Percentiles rank a stretch among this genome's conserved stretches.
These are phyloP conservation scores for Mycena metata DNA, from an alignment of 768 basidiomycete genomes.

Conservation along the genomic window DNA sequence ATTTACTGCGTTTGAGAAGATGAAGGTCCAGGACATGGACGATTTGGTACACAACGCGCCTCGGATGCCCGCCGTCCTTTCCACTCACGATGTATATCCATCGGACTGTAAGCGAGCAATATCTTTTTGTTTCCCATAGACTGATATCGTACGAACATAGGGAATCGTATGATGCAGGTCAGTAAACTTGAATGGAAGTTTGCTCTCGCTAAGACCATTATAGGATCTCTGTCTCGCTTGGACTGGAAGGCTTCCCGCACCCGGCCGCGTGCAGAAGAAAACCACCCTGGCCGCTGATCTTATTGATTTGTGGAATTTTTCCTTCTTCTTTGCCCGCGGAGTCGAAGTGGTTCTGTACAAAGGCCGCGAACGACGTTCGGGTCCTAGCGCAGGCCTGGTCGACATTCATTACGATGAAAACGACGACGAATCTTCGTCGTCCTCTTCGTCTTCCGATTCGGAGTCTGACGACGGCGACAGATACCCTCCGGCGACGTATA, in stretches of 20 bases:
- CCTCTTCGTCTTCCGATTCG: slow-evolving; percentile 53
- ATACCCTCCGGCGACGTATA: slow-evolving; percentile 52
- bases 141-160: not conserved
- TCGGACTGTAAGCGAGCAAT: slow-evolving; percentile 64
- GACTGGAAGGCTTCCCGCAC: slow-evolving; percentile 81
- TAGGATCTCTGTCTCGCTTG: slow-evolving; percentile 84
- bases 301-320: slow-evolving; percentile 83
- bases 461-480: slow-evolving; percentile 57
- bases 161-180: slow-evolving; percentile 85
- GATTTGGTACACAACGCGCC: slow-evolving; percentile 75
- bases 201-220: not conserved
- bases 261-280: slow-evolving; percentile 68
- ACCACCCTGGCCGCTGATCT: slow-evolving; percentile 76
- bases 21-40: slow-evolving; percentile 85
- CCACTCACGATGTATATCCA: slow-evolving; percentile 81
- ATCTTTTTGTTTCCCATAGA: not conserved
- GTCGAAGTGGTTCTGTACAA: slow-evolving; percentile 88
- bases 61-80: slow-evolving; percentile 78
- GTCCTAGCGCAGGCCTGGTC: slow-evolving; percentile 64
- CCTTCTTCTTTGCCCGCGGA: slow-evolving; percentile 80
- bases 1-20: slow-evolving; percentile 77
- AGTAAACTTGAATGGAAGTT: slow-evolving; percentile 38
- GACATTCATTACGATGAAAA: slow-evolving; percentile 67
- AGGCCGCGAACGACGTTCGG: slow-evolving; percentile 84
- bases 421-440: slow-evolving; percentile 53